Evolutionary conservation across 169 alveolate genomes (phyloP).

Genomic region (Plasmodium berghei): DNA sequence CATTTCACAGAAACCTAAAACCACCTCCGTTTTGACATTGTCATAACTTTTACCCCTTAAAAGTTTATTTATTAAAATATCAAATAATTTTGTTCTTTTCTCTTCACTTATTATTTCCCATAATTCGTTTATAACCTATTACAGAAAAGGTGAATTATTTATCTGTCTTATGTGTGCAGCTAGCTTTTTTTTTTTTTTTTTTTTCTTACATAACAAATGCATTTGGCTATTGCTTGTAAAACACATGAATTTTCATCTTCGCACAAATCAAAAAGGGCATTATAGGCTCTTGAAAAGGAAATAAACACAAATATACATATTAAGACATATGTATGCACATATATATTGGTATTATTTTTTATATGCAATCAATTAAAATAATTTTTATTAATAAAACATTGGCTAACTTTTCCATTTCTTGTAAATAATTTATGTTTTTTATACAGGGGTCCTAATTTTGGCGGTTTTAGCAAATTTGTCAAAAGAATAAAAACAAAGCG

Average conservation of each 20-base stretch:
- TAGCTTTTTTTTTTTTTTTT: slow-evolving; percentile 2
- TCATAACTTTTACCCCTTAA: slow-evolving; percentile 45
- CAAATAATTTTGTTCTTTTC: slow-evolving; percentile 29
- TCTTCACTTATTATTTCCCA: slow-evolving; percentile 71
- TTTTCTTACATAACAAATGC: slow-evolving; percentile 62
- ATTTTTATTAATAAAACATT: slow-evolving; percentile 1
- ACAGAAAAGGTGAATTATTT: not conserved
- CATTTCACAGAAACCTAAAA: slow-evolving; percentile 59
- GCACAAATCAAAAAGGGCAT: slow-evolving; percentile 45
- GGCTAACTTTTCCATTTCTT: slow-evolving; percentile 54
- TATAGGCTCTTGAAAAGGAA: slow-evolving; percentile 46
- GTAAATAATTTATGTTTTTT: slow-evolving; percentile 36
- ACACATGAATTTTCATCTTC: slow-evolving; percentile 64
- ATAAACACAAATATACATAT: not conserved
- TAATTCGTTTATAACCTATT: slow-evolving; percentile 38
- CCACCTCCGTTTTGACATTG: slow-evolving; percentile 45
- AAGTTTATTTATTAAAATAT: slow-evolving; percentile 22
- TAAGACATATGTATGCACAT: not conserved
- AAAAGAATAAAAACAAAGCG: not conserved
- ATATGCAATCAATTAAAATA: not conserved
- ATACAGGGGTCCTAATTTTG: slow-evolving; percentile 54
- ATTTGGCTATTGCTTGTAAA: slow-evolving; percentile 67
- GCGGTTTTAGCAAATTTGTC: not conserved
- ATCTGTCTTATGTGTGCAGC: not conserved
- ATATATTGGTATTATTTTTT: not conserved